Conservation (phyloP, 495 filamentous ascomycete genomes). For the Aspergillus sparsus region DNA sequence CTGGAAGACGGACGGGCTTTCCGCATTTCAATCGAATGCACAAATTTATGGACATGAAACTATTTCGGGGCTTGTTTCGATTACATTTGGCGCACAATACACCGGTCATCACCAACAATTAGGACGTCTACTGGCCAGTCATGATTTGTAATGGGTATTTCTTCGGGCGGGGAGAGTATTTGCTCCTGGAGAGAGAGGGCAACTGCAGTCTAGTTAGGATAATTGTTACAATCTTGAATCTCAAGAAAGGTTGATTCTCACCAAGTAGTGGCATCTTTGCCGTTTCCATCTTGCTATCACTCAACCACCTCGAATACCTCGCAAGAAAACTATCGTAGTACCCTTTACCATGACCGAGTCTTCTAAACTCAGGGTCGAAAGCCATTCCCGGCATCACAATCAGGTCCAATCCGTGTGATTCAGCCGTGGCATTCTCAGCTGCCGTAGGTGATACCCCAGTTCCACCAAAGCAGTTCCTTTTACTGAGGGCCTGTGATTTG, state of each 20-base stretch:
- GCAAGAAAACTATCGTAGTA: constrained; percentile 94
- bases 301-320: constrained; percentile 58
- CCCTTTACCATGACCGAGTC: constrained; percentile 92
- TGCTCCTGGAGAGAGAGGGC: constrained; percentile 90
- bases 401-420: constrained; percentile 67
- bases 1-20: constrained; percentile 14
- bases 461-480: constrained; percentile 69
- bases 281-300: constrained; percentile 37
- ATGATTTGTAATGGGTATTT: constrained; percentile 64
- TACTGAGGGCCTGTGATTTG: constrained; percentile 56
- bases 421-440: constrained; percentile 28
- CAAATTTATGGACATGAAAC: constrained; percentile 22
- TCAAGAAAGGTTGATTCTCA: constrained; percentile 38
- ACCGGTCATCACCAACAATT: constrained; percentile 58
- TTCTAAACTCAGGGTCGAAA: constrained; percentile 73
- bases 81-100: constrained; percentile 37
- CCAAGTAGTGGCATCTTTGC: constrained; percentile 65
- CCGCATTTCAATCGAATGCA: constrained; percentile 25
- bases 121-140: constrained; percentile 71
- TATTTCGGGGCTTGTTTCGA: constrained; percentile 24
- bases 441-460: constrained; percentile 30
- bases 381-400: constrained; percentile 93
- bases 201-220: constrained; percentile 53
- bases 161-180: constrained; percentile 60
- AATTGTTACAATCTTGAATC: constrained; percentile 19